Percentiles rank a stretch among this genome's conserved stretches.
Evolutionary conservation across 345 rosid species (phyloP).

Genomic region (Populus davidiana): DNA sequence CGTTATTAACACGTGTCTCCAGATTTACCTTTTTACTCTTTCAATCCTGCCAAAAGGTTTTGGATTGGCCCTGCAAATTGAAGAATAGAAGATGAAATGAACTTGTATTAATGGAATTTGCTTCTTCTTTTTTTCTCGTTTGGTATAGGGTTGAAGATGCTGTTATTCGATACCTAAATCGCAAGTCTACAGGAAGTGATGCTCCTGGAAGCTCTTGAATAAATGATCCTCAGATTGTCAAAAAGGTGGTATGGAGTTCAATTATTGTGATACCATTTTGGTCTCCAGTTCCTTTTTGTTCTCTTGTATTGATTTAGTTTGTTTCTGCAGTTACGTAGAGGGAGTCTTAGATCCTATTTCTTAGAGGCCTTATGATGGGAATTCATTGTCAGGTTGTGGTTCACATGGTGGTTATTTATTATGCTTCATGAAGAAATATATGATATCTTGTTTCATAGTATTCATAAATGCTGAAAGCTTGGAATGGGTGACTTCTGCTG

Average conservation of each 20-base stretch:
- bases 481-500: neutral
- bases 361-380: neutral
- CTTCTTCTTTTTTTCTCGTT: neutral
- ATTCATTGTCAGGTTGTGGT: constrained; percentile 4
- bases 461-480: neutral
- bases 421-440: neutral
- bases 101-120: neutral
- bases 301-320: constrained; percentile 3
- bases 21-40: neutral
- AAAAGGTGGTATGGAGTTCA: neutral
- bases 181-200: constrained; percentile 45
- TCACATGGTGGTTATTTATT: neutral
- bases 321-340: constrained; percentile 5
- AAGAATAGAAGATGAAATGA: neutral
- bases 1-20: neutral
- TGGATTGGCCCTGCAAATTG: neutral
- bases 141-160: constrained; percentile 52
- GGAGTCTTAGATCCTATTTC: constrained; percentile 2
- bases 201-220: constrained; percentile 38
- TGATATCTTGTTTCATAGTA: neutral
- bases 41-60: neutral
- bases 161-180: constrained; percentile 52
- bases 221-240: constrained; percentile 2
- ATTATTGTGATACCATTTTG: neutral
- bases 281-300: neutral